These are phyloP conservation scores for Xylariaceae sp. DNA, from an alignment of 2,329 filamentous ascomycete genomes.

Conservation along the genomic window DNA sequence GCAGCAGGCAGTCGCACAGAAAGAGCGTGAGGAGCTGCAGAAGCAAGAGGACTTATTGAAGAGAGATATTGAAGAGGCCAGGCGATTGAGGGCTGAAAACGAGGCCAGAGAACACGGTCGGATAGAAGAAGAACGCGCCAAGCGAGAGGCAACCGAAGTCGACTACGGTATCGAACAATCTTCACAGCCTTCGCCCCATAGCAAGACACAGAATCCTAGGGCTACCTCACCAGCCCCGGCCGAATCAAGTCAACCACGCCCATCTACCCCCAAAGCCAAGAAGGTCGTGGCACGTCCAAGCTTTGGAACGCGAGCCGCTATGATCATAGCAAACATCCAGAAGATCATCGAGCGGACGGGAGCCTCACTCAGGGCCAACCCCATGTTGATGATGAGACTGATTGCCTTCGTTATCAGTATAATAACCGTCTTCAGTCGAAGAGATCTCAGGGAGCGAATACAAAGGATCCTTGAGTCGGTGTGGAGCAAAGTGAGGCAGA, in stretches of 20 bases:
- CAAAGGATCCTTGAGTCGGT: constrained; percentile 60
- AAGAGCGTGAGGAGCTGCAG: constrained; percentile 53
- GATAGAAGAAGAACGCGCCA: constrained; percentile 48
- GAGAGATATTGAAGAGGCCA: constrained; percentile 52
- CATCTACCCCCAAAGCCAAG: constrained; percentile 27
- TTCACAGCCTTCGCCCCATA: constrained; percentile 35
- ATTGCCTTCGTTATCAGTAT: constrained; percentile 77
- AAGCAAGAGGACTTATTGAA: constrained; percentile 53
- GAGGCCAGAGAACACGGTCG: constrained; percentile 50
- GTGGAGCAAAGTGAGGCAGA: constrained; percentile 77
- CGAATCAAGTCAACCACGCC: constrained; percentile 26
- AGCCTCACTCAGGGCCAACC: constrained; percentile 49
- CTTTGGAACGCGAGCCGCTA: constrained; percentile 44
- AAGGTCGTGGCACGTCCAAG: constrained; percentile 34
- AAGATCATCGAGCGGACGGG: constrained; percentile 47
- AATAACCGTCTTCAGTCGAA: constrained; percentile 67
- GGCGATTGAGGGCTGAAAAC: constrained; percentile 51
- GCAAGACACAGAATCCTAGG: constrained; percentile 30
- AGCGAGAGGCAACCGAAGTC: constrained; percentile 51
- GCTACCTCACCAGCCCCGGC: constrained; percentile 31
- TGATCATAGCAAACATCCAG: constrained; percentile 49
- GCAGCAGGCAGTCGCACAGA: constrained; percentile 64
- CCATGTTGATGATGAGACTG: constrained; percentile 53
- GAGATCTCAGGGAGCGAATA: constrained; percentile 68
- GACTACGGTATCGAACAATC: constrained; percentile 64